These are phyloP conservation scores for Gigaspora rosea DNA, from an alignment of 192 early-diverging fungal genomes.

Conservation along the genomic window DNA sequence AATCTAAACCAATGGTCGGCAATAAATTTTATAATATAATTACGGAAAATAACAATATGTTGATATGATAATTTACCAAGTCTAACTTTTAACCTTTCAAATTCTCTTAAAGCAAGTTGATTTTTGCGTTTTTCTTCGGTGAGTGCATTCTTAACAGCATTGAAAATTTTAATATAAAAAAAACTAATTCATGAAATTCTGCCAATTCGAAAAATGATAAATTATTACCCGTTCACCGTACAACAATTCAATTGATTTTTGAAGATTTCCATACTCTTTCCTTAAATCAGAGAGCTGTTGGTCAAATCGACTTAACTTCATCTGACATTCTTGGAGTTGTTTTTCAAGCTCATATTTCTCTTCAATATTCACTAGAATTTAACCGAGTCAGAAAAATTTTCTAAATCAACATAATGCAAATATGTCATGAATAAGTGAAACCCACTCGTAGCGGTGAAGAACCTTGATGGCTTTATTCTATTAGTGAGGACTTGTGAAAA, in stretches of 20 bases:
- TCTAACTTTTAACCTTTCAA: conserved; percentile 35
- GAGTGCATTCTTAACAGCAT: neutral
- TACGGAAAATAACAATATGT: neutral
- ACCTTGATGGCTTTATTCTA: conserved; percentile 26
- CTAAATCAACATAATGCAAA: neutral
- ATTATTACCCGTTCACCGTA: conserved; percentile 41
- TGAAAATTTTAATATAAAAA: neutral
- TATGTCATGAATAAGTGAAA: neutral
- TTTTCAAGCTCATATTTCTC: conserved; percentile 40
- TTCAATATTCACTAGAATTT: conserved; percentile 47
- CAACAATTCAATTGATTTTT: conserved; percentile 33
- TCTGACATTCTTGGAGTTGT: conserved; percentile 33
- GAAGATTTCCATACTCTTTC: conserved; percentile 41
- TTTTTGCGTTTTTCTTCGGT: conserved; percentile 39
- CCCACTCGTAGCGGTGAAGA: conserved; percentile 37
- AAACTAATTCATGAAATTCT: neutral
- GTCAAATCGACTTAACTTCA: conserved; percentile 36
- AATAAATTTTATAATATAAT: neutral
- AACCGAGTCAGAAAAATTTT: neutral
- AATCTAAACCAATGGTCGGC: conserved; percentile 9
- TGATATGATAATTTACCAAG: conserved; percentile 41
- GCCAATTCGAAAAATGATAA: neutral
- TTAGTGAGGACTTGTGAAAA: conserved; percentile 29
- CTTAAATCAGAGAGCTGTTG: conserved; percentile 39
- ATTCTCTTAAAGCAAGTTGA: conserved; percentile 34